Evolutionary conservation across 345 rosid species (phyloP), one percentile per base, ranked within the genome.

Genomic region (Gossypium sturtianum): DNA sequence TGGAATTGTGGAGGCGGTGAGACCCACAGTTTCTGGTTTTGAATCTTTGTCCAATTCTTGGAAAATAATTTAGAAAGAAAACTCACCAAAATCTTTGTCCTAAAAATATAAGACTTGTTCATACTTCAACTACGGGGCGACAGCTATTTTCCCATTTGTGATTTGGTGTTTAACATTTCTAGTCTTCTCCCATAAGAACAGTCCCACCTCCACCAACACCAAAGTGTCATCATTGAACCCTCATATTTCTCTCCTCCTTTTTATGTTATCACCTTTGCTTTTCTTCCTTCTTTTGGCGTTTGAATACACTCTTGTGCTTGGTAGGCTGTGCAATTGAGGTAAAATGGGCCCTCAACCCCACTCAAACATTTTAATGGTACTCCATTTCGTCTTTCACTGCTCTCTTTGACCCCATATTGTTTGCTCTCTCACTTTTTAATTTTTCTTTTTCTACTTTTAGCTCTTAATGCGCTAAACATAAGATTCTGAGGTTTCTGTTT

Each of bases 301-400:
- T 54, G 66, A 71, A 81, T 58, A 71, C 75, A 61, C 67, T 75
- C 79, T 83, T 66, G 77, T 76, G 84, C 85, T 86, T 84, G 87
- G 86, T 84, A 77, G 80, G 86, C 82, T 84, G 84, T 82, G 87
- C 85, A 81, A 75, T 71, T 77, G 84, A 80, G 51, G 52, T 20
- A 9, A 75, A 62, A 81, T 84, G 89, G 90, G 89, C 87, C 92
- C 87, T 85, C 22, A 71, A 77, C 79, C 84, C 87, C 90, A 85
- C 93, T 82, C 66, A 82, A 81, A 77, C 70, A 76, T 73, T 74
- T 69, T 76, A 62, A 78, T 69, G 41, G 76, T 77, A 72, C 85
- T 84, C 78, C 73, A 59, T 81, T 83, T 79, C 71, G 75, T 82
- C 81, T 80, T 80, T 77, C 81, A 77, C 72, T 82, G 80, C 83